Percentiles rank a stretch among this genome's conserved stretches.
phyloP scores from a whole-genome alignment of 169 alveolate genomes.

The Babesia ovis region DNA sequence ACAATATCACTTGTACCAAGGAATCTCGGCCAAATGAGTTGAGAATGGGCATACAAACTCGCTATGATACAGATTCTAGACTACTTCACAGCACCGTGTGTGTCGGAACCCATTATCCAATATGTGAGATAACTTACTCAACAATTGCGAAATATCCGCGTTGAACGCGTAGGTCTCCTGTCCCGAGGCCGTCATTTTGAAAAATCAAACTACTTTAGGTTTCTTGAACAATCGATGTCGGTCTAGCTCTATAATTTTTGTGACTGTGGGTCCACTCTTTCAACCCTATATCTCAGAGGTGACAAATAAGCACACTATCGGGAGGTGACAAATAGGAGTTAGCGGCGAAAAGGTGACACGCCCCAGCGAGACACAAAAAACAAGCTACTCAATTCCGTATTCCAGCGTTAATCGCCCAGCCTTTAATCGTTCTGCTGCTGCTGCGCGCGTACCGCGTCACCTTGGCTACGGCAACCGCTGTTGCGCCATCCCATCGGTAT shows the following conservation, averaged over 20 bases:
- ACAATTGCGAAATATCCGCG: slow-evolving; percentile 97
- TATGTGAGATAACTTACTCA: slow-evolving; percentile 78
- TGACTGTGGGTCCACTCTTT: slow-evolving; percentile 14
- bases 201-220: neutral
- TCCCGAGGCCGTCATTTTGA: slow-evolving; percentile 62
- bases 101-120: neutral
- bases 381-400: neutral
- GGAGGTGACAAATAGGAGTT: slow-evolving; percentile 20
- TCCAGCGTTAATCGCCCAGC: no score
- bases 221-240: slow-evolving; percentile 11
- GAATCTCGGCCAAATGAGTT: neutral
- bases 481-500: no score
- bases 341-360: neutral
- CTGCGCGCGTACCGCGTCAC: no score
- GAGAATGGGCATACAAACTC: no score
- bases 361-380: neutral
- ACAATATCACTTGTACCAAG: neutral
- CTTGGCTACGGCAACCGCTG: no score
- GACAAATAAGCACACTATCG: slow-evolving; percentile 24
- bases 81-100: no score
- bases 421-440: no score
- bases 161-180: slow-evolving; percentile 95
- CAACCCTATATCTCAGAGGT: slow-evolving; percentile 38
- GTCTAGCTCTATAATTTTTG: slow-evolving; percentile 6
- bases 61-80: no score